These are phyloP conservation scores for Adansonia gregorii DNA, from an alignment of 441 rosid genomes.

Conservation along the genomic window DNA sequence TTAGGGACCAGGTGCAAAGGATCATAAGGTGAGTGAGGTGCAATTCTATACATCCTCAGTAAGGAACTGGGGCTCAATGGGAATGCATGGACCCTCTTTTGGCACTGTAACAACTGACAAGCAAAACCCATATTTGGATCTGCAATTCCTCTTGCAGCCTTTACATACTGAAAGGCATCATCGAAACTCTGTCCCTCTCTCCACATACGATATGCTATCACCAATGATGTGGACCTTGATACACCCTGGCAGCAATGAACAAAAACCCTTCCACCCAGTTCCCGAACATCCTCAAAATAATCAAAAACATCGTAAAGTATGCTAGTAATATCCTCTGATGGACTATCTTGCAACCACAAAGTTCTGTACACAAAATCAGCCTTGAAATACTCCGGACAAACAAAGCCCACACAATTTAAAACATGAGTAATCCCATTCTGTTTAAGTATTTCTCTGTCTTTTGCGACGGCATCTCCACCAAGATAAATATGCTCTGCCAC, in stretches of 20 bases:
- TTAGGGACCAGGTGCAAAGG: constrained; percentile 97
- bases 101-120: constrained; percentile 94
- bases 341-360: constrained; percentile 96
- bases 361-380: constrained; percentile 87
- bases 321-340: constrained; percentile 96
- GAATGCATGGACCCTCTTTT: constrained; percentile 92
- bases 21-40: constrained; percentile 96
- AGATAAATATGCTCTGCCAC: constrained; percentile 93
- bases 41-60: constrained; percentile 84
- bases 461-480: constrained; percentile 97
- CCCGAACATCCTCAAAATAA: constrained; percentile 98
- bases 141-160: constrained; percentile 94
- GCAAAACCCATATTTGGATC: constrained; percentile 99
- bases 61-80: constrained; percentile 97
- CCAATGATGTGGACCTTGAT: constrained; percentile 94
- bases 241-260: constrained; percentile 99
- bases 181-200: constrained; percentile 98
- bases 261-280: constrained; percentile 80
- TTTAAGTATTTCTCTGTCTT: constrained; percentile 72
- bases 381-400: constrained; percentile 95
- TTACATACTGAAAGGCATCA: constrained; percentile 95
- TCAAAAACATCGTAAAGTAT: constrained; percentile 94
- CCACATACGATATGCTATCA: constrained; percentile 97
- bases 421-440: constrained; percentile 88
- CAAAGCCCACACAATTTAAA: constrained; percentile 91